Evolutionary conservation across 805 yeast species (phyloP).

Genomic region (Yarrowia porcina): DNA sequence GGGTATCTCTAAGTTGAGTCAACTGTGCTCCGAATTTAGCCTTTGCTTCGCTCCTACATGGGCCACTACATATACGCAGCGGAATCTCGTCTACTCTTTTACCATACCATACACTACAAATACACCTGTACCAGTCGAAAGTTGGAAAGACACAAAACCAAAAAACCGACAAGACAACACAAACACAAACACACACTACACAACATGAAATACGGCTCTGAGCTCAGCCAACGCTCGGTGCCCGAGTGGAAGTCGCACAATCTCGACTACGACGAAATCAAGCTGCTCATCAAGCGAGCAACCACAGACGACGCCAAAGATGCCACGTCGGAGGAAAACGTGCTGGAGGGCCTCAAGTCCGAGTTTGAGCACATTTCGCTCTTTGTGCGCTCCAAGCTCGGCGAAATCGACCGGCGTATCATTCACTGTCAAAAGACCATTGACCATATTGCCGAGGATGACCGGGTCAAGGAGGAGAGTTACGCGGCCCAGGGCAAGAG

Average conservation of each 20-base stretch:
- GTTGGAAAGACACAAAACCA: no score
- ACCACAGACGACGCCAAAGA: constrained; percentile 40
- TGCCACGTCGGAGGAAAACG: constrained; percentile 29
- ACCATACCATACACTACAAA: no score
- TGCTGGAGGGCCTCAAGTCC: constrained; percentile 48
- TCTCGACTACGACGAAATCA: constrained; percentile 76
- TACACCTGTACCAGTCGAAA: no score
- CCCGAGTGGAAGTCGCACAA: constrained; percentile 87
- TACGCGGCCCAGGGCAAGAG: neutral
- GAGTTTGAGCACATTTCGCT: constrained; percentile 59
- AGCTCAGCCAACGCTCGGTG: constrained; percentile 67
- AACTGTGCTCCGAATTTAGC: neutral
- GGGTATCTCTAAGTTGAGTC: constrained; percentile 1
- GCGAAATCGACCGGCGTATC: constrained; percentile 59
- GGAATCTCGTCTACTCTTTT: neutral
- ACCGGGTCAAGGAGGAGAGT: constrained; percentile 10
- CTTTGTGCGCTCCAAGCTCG: constrained; percentile 64
- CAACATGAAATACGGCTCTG: constrained; percentile 82
- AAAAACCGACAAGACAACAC: neutral
- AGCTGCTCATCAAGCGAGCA: constrained; percentile 57
- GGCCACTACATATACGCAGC: neutral
- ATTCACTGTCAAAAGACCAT: constrained; percentile 42
- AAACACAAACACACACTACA: neutral
- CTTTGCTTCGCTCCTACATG: neutral
- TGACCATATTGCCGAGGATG: constrained; percentile 36